Evolutionary conservation across 768 basidiomycete genomes (phyloP), one percentile per base, ranked within the genome.

Genomic region (Leccinum subtestaceum): DNA sequence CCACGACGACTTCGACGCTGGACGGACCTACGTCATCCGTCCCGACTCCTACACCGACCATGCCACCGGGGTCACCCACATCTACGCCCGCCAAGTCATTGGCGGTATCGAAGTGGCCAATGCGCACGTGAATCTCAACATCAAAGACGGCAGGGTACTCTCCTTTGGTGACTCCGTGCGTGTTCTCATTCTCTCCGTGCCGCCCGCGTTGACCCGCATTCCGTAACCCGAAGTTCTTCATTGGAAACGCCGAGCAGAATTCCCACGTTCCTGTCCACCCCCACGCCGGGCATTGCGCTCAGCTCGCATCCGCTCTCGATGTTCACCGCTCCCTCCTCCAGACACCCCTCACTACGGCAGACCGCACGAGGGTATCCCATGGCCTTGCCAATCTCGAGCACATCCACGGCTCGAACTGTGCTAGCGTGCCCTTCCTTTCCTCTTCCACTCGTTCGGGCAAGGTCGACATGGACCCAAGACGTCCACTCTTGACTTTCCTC

Each of bases 41-140:
- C 77, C 84, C 57, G 91, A 93, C 75, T 92, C 90, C 13, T 95
- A 96, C 74, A 93, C 91, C 50, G 95, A 98, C 76, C 74, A 77
- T 59, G 84, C 82, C 60, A 94, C 91, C 2, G 90, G 89, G n/a
- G 81, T 97, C 53, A 88, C 92, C 29, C 94, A 98, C 74, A 80
- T 94, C 65, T 96, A 95, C 70, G 86, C 89, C 61, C 83, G 88
- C 64, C 95, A 99, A 76, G 62, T 90, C 58, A 76, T 95, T 67
- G 86, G 90, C 58, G 94, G 93, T 13, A 77, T 96, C 48, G 92
- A 96, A 69, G 93, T 99, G 15, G 81, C 83, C 11, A 93, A 97
- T 67, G 92, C 91, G 29, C 89, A 97, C 74, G 84, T 97, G 78
- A 98, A 98, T 72, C 75, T 99, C 69, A 97, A 98, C 77, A 79